Base-by-base conservation (phyloP, 1,284 basidiomycete genomes). In the Ustilago bromivora region DNA sequence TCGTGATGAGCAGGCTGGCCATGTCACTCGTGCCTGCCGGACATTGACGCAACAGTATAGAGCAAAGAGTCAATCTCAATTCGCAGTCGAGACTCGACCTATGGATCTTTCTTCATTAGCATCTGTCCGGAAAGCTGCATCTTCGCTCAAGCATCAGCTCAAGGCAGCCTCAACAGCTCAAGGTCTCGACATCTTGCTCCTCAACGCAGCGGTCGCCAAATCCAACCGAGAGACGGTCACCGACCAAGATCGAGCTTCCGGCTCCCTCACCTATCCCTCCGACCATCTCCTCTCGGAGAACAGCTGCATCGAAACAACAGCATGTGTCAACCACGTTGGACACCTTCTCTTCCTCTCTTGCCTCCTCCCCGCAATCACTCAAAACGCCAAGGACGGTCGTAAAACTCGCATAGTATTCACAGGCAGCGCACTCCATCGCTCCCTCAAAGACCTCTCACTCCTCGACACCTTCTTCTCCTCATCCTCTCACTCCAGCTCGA, bases 171-270 rank as follows among this genome's bases (percentile, higher is more conserved):
- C 35, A 17, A 32, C 57, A 23, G 7, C 52, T 10, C 38, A 11
- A 4, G 61, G 59, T 3, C 47, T 63, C 32, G 78, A 79, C 19
- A 66, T 79, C 59, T 57, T 77, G 31, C 64, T 79, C 0, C 64
- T 79, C 54, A 79, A 79, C 41, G 78, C 74, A 5, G 78, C 74
- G 1, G 61, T 77, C 15, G 78, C 78, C 54, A 79, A 77, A 38
- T 32, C 59, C 13, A 55, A 36, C 4, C 58, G 71, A 1, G 51
- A 70, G 34, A 52, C 51, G 28, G 71, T 77, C 0, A 17, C 38
- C 4, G 74, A 77, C 38, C 11, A 53, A 12, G 71, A 73, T 36
- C 49, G 58, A 52, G 58, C 59, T 5, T 63, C 53, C 0, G 49
- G 53, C 23, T 19, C 28, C 2, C 11, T 54, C 9, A 0, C 19